phyloP scores from a whole-genome alignment of 2,329 filamentous ascomycete species.

The Byssoonygena ceratinophila region DNA sequence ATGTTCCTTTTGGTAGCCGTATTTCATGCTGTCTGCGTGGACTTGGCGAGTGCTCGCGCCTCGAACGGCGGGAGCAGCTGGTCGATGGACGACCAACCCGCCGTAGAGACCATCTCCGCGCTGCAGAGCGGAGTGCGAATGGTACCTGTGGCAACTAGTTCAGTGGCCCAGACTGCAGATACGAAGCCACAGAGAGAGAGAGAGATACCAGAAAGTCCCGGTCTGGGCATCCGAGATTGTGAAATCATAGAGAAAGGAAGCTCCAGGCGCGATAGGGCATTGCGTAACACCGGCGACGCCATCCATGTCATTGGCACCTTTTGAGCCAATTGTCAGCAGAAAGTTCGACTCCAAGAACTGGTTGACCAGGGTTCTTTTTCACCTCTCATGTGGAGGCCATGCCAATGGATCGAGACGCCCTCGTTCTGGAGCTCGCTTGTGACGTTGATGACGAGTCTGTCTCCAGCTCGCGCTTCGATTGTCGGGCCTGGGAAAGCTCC shows the following conservation, averaged over 20 bases:
- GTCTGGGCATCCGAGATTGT: constrained; percentile 31
- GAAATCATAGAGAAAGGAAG: constrained; percentile 36
- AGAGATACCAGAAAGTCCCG: constrained; percentile 40
- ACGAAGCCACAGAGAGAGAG: not conserved
- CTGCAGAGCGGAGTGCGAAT: constrained; percentile 37
- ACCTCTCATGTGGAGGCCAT: constrained; percentile 38
- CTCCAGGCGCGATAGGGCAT: constrained; percentile 54
- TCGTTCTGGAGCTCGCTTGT: constrained; percentile 34
- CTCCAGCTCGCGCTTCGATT: constrained; percentile 40
- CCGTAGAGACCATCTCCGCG: constrained; percentile 41
- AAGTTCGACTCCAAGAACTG: not conserved
- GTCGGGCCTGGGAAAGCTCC: constrained; percentile 41
- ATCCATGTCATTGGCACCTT: constrained; percentile 23
- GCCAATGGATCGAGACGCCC: constrained; percentile 39
- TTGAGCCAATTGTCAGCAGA: not conserved
- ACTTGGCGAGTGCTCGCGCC: constrained; percentile 17
- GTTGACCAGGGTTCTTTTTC: not conserved
- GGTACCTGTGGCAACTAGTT: constrained; percentile 24
- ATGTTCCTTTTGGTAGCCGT: constrained; percentile 32
- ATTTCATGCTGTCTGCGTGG: constrained; percentile 14
- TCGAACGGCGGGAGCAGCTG: constrained; percentile 19
- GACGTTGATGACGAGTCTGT: constrained; percentile 37
- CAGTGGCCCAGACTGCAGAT: too few species aligned
- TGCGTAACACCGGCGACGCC: constrained; percentile 53
- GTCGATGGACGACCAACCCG: constrained; percentile 39